Percentiles rank a stretch among this genome's conserved stretches.
These are phyloP conservation scores for Capillidium rhysosporum DNA, from an alignment of 371 early-diverging fungal genomes.

Conservation along the genomic window DNA sequence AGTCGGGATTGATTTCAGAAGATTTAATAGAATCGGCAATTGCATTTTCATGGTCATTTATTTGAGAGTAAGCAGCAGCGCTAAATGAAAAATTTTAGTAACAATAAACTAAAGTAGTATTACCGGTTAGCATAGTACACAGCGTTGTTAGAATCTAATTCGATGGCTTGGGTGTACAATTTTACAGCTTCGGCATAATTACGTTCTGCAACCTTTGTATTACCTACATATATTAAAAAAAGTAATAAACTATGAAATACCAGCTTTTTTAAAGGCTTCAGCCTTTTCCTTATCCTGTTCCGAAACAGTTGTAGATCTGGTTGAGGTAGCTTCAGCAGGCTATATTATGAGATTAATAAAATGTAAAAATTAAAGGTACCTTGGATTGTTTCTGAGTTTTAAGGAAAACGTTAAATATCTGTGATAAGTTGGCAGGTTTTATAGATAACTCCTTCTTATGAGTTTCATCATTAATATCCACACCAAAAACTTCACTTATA, in stretches of 20 bases:
- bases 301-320: conserved; percentile 4
- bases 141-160: conserved; percentile 54
- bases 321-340: conserved; percentile 2
- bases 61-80: conserved; percentile 87
- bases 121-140: conserved; percentile 91
- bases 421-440: conserved; percentile 58
- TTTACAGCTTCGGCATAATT: conserved; percentile 70
- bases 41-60: conserved; percentile 66
- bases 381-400: conserved; percentile 48
- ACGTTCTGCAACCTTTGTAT: conserved; percentile 57
- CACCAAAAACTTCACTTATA: conserved; percentile 82
- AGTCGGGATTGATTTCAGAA: conserved; percentile 63
- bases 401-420: conserved; percentile 80
- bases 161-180: conserved; percentile 80
- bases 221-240: conserved; percentile 21
- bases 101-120: neutral
- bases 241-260: conserved; percentile 12
- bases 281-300: conserved; percentile 55
- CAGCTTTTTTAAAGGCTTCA: conserved; percentile 62
- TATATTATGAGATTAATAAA: conserved; percentile 5
- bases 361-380: neutral
- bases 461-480: conserved; percentile 46
- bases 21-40: conserved; percentile 72
- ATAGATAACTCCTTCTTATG: conserved; percentile 47
- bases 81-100: conserved; percentile 16